Percentiles rank a stretch among this genome's conserved stretches.
Conservation (phyloP, 257 asterid species). For the Solanum pinnatisectum region DNA sequence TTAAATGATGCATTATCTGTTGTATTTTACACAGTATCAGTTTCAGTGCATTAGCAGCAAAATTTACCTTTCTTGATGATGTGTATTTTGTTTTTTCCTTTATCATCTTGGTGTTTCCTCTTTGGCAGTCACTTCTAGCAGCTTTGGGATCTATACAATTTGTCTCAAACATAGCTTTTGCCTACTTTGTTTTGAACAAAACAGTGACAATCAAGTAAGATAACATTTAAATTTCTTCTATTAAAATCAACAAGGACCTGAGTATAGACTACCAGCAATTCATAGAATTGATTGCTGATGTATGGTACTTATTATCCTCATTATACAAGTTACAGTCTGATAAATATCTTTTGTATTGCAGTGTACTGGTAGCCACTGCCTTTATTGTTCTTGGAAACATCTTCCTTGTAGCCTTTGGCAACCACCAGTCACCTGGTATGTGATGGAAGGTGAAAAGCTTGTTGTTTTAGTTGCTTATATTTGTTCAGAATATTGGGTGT, state of each 20-base stretch:
- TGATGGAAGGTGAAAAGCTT: slow-evolving; percentile 11
- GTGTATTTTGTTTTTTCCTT: background rate
- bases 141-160: slow-evolving; percentile 96
- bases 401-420: slow-evolving; percentile 96
- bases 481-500: background rate
- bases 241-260: background rate
- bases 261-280: background rate
- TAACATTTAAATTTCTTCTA: slow-evolving; percentile 1
- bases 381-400: slow-evolving; percentile 93
- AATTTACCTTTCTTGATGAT: background rate
- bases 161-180: slow-evolving; percentile 86
- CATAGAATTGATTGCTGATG: background rate
- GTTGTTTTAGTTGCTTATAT: background rate
- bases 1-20: background rate
- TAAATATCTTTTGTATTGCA: slow-evolving; percentile 23
- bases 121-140: slow-evolving; percentile 91
- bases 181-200: slow-evolving; percentile 76
- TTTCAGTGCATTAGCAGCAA: background rate
- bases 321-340: background rate
- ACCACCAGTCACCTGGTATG: slow-evolving; percentile 97
- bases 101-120: slow-evolving; percentile 4
- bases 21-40: background rate
- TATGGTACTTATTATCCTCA: background rate
- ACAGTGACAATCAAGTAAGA: slow-evolving; percentile 81
- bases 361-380: slow-evolving; percentile 86